Percentiles rank a stretch among this genome's conserved stretches.
Conservation (phyloP, 345 rosid species). For the Xanthoceras sorbifolium region DNA sequence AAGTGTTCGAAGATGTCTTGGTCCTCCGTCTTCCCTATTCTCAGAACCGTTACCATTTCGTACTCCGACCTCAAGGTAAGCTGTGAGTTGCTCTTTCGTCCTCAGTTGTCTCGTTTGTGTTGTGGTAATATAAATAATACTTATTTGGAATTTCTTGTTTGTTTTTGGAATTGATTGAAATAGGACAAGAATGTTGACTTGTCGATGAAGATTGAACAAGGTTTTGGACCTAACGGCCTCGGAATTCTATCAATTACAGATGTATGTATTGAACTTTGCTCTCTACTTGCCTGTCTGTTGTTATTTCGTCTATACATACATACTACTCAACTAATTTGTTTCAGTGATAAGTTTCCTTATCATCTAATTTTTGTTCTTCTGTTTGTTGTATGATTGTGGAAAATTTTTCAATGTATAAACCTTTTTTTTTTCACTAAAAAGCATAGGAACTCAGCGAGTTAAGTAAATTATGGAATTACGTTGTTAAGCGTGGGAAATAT, state of each 20-base stretch:
- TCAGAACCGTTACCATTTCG: constrained; percentile 67
- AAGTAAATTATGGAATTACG: neutral
- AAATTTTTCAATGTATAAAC: too few species aligned
- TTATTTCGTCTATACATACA: neutral
- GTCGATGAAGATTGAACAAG: constrained; percentile 73
- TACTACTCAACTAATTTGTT: neutral
- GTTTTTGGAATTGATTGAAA: constrained; percentile 20
- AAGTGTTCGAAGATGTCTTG: constrained; percentile 43
- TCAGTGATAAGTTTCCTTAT: neutral
- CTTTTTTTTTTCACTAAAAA: neutral
- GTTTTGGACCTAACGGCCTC: constrained; percentile 83
- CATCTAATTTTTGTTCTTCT: neutral
- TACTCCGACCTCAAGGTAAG: constrained; percentile 73
- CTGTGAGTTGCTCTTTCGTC: neutral
- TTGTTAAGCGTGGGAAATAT: neutral
- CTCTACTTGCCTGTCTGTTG: neutral
- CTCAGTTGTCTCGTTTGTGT: constrained; percentile 3
- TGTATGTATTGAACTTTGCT: constrained; percentile 34
- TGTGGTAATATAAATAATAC: neutral
- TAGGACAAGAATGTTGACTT: constrained; percentile 66
- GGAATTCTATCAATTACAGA: constrained; percentile 76
- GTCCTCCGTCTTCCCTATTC: constrained; percentile 47
- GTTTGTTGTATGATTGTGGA: neutral
- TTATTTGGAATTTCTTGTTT: neutral
- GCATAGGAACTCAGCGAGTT: neutral